Evolutionary conservation across 192 early-diverging fungal genomes (phyloP), one percentile per base, ranked within the genome.

Genomic region (Coemansia sp.): DNA sequence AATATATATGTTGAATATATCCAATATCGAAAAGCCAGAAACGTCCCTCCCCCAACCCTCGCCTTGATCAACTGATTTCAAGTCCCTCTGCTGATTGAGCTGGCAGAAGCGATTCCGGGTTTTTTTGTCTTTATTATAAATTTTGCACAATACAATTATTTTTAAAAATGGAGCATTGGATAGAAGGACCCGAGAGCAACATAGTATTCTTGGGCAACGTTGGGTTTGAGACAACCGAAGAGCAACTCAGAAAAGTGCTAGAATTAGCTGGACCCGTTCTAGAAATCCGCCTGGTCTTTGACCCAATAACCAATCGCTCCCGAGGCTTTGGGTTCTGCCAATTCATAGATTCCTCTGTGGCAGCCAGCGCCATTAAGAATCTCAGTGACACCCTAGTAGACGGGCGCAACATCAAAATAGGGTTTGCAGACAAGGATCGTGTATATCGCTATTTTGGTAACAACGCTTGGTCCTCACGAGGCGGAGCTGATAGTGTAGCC

Each of bases 241-340:
- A 94, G 60, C 94, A 97, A 66, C 79, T 99, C 50, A 88, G 88
- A 43, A 92, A 94, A 50, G 91, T 97, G 38, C 96, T 99, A 60
- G 91, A 90, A 62, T 90, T 93, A 66, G 96, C 93, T 9, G 96
- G 96, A 16, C 92, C 94, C 18, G 92, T 93, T 9, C 83, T 85
- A 6, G 86, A 86, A 18, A 91, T 93, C 70, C 82, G 88, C 83
- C 86, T 99, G 7, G 88, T 99, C 3, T 99, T 99, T 75, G 96
- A 99, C 66, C 84, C 8, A 85, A 87, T 48, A 85, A 91, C 70
- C 88, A 93, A 74, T 89, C 66, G 77, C 53, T 72, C 96, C 18
- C 92, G 92, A 62, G 96, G 96, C 13, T 99, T 90, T 84, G 96
- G 96, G 16, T 96, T 96, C 80, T 95, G 94, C 63, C 92, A 95